phyloP scores from a whole-genome alignment of 2,329 filamentous ascomycete genomes.

The Alternaria novae-zelandiae region DNA sequence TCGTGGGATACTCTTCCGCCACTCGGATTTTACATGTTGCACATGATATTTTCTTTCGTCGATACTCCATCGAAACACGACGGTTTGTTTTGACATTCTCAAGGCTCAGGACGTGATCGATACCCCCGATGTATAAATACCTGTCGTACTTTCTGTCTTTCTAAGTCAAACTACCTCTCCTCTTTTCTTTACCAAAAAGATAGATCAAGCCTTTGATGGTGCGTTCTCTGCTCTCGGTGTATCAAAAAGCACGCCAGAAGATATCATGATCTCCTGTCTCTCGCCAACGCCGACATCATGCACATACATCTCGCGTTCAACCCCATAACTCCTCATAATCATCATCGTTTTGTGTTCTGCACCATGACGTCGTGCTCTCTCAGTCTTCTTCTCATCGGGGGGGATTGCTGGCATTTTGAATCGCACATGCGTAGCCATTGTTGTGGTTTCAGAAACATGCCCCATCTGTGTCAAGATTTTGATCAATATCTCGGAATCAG shows the following conservation, averaged over 20 bases:
- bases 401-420: background rate
- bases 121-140: background rate
- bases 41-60: too few species aligned
- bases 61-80: too few species aligned
- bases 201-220: background rate
- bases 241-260: fast-evolving
- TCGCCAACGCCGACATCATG: fast-evolving
- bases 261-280: background rate
- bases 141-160: background rate
- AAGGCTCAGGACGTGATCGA: background rate
- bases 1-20: too few species aligned
- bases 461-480: too few species aligned
- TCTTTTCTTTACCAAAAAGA: background rate
- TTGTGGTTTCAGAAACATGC: too few species aligned
- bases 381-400: too few species aligned
- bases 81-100: too few species aligned
- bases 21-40: too few species aligned
- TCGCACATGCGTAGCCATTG: too few species aligned
- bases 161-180: background rate
- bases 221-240: background rate
- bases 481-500: too few species aligned
- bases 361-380: background rate
- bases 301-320: background rate
- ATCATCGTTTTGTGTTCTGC: fast-evolving
- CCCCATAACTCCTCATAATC: background rate